phyloP scores from a whole-genome alignment of 345 rosid genomes.

The Toxicodendron radicans region DNA sequence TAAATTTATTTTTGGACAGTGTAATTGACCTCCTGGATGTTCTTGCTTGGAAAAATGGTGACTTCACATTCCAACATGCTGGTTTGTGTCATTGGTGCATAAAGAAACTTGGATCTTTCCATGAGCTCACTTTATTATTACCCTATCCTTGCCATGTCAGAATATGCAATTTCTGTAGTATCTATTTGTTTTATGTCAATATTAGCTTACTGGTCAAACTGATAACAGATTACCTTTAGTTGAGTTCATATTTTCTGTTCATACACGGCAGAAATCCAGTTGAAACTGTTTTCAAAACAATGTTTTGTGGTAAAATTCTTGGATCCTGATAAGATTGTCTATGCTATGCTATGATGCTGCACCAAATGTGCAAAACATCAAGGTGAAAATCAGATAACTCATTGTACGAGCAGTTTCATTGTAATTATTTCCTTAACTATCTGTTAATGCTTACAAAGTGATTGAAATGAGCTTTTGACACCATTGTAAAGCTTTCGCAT shows the following conservation, averaged over 20 bases:
- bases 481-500: neutral
- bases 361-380: neutral
- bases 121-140: neutral
- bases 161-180: neutral
- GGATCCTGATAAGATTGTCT: neutral
- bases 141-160: neutral
- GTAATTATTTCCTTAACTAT: neutral
- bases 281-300: slow-evolving; percentile 1
- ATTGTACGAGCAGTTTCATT: neutral
- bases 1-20: neutral
- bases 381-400: neutral
- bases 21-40: neutral
- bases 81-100: neutral
- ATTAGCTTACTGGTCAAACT: neutral
- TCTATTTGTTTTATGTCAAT: neutral
- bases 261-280: neutral
- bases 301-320: neutral
- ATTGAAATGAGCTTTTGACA: neutral
- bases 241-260: neutral
- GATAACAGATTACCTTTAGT: neutral
- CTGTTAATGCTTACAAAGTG: neutral
- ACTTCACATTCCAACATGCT: neutral
- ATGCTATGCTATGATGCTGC: neutral
- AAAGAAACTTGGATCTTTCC: neutral
- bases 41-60: neutral